Evolutionary conservation across 2,329 filamentous ascomycete genomes (phyloP).

Genomic region (Elsinoe ampelina): DNA sequence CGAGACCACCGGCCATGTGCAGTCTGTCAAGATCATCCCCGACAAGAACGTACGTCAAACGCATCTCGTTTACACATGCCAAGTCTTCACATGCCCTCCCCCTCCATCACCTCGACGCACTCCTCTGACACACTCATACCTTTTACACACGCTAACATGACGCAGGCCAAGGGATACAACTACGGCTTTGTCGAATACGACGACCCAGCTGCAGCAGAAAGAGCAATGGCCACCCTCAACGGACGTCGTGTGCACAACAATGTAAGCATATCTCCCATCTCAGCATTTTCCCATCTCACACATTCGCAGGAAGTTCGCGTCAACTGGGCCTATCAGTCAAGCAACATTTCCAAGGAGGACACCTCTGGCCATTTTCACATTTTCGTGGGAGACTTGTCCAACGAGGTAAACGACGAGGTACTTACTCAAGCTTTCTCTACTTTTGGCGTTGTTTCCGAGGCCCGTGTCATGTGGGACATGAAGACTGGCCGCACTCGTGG

Average conservation of each 20-base stretch:
- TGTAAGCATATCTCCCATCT: slow-evolving; percentile 46
- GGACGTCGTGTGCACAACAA: slow-evolving; percentile 91
- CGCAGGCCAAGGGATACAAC: slow-evolving; percentile 90
- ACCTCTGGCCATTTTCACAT: slow-evolving; percentile 98
- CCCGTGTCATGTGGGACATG: slow-evolving; percentile 99
- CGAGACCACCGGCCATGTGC: slow-evolving; percentile 94
- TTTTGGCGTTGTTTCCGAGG: slow-evolving; percentile 92
- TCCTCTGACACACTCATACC: background rate
- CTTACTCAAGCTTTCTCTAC: slow-evolving; percentile 89
- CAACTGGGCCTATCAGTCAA: slow-evolving; percentile 99
- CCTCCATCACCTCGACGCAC: background rate
- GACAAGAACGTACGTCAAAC: slow-evolving; percentile 85
- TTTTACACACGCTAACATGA: background rate
- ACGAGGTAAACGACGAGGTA: slow-evolving; percentile 97
- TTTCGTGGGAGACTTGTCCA: slow-evolving; percentile 94
- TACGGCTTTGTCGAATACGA: slow-evolving; percentile 99
- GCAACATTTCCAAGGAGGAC: slow-evolving; percentile 87
- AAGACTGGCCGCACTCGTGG: slow-evolving; percentile 96
- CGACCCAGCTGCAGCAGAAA: slow-evolving; percentile 89
- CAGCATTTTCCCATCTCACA: slow-evolving; percentile 21
- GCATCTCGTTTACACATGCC: slow-evolving; percentile 18
- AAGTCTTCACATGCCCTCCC: slow-evolving; percentile 11
- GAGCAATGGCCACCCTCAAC: slow-evolving; percentile 95
- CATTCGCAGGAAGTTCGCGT: slow-evolving; percentile 79
- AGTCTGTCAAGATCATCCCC: slow-evolving; percentile 98